A percentile compares a stretch with the other conserved stretches of the same genome.
phyloP scores from a whole-genome alignment of 306 rosid genomes.

The barrel medic (Medicago truncatula) region MtrunA17r5.0-ANR NC_053048.1:40794501-40795000 shows the following conservation, averaged over 20 bases:
- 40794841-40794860: background rate
- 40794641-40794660: constrained; percentile 15
- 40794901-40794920: background rate
- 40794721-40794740: constrained; percentile 17
- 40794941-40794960: background rate
- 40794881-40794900: background rate
- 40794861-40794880: background rate
- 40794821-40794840: background rate
- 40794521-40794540: constrained; percentile 20
- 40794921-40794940: background rate
- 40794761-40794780: constrained; percentile 5
- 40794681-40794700: background rate
- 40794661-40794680: constrained; percentile 25
- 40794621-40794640: constrained; percentile 16
- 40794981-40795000: background rate
- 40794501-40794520: constrained; percentile 32
- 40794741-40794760: constrained; percentile 10
- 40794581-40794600: constrained; percentile 24
- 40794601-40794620: constrained; percentile 23
- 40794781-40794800: background rate
- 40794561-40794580: constrained; percentile 20
- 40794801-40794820: background rate
- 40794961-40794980: background rate
- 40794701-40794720: constrained; percentile 1
- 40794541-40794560: constrained; percentile 23